Base-by-base conservation (phyloP, 73 alveolate genomes). In the Tetrahymena borealis region DNA sequence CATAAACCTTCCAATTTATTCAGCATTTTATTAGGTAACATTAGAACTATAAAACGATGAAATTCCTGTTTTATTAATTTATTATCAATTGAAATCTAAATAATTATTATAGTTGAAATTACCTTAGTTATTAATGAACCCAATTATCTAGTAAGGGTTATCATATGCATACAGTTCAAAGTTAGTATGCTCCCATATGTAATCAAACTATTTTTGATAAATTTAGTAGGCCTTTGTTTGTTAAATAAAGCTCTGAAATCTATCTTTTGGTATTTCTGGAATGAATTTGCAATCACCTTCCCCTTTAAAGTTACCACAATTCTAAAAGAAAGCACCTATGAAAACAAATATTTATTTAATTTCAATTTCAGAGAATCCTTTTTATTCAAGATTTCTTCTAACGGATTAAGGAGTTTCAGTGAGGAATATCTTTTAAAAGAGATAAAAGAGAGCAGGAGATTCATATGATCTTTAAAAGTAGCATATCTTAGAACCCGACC, bases 371-470 rank as follows among this genome's bases (percentile, higher is more conserved):
- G 94, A 85, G 35, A 97, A 96, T 36, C 97, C 98, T 5, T 96
- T 92, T 78, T 96, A 43, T 41, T 85, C 41, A 24, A 96, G 95
- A 33, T 41, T 92, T 43, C 79, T 39, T 91, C 94, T 94, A 78
- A 98, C 94, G 4, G 90, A 91, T 20, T 60, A 36, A 18, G 91
- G 91, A 28, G 40, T 15, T 37, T 91, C 94, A 0, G 91, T 78
- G 28, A 91, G 33, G 33, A 98, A 98, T 79, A 98, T 94, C 79
- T 95, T 78, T 93, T 97, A 97, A 77, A 98, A 97, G 78, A 98
- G 98, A n/a, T 97, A 92, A 91, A 98, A 97, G 78, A 98, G 93
- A 15, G 98, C 99, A 13, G 99, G 99, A 78, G 99, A 95, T 94
- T 98, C 99, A 94, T 96, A 97, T 39, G 98, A 94, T 33, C 96